phyloP scores from a whole-genome alignment of 2,329 filamentous ascomycete species.

The Juglanconis sp. region DNA sequence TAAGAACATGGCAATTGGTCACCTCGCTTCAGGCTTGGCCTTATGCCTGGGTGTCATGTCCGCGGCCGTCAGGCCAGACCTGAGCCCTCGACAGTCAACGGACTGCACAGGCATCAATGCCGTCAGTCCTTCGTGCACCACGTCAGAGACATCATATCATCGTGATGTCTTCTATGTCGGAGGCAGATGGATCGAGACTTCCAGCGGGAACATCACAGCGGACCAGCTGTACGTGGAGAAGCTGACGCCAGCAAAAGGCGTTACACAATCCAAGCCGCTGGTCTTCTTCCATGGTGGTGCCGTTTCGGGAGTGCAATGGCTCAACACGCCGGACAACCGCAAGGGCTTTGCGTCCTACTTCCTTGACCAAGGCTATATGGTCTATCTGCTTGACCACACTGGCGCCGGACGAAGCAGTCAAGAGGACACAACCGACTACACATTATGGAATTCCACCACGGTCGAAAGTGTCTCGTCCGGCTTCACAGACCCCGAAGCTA shows the following conservation, averaged over 20 bases:
- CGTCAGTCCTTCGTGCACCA: conserved; percentile 13
- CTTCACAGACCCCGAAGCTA: conserved; percentile 26
- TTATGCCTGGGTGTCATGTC: background rate
- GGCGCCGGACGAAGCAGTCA: conserved; percentile 30
- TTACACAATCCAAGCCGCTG: conserved; percentile 24
- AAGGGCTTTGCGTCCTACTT: conserved; percentile 41
- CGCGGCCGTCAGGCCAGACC: background rate
- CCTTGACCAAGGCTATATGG: conserved; percentile 35
- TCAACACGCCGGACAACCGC: conserved; percentile 39
- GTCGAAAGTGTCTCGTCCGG: conserved; percentile 24
- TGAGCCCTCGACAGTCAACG: background rate
- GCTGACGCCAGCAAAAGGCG: conserved; percentile 24
- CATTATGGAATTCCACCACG: conserved; percentile 23
- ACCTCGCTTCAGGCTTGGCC: conserved; percentile 8
- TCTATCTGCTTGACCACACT: conserved; percentile 39
- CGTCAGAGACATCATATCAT: conserved; percentile 11
- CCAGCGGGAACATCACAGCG: conserved; percentile 23
- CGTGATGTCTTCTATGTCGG: conserved; percentile 30
- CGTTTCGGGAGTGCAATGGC: conserved; percentile 29
- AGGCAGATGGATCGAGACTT: conserved; percentile 22
- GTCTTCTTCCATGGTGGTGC: conserved; percentile 32
- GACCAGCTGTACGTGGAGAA: conserved; percentile 32
- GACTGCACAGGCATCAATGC: conserved; percentile 16
- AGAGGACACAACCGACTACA: conserved; percentile 26
- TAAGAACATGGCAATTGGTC: background rate